These are phyloP conservation scores for Calophaca sinica DNA, from an alignment of 306 rosid genomes.

Conservation along the genomic window DNA sequence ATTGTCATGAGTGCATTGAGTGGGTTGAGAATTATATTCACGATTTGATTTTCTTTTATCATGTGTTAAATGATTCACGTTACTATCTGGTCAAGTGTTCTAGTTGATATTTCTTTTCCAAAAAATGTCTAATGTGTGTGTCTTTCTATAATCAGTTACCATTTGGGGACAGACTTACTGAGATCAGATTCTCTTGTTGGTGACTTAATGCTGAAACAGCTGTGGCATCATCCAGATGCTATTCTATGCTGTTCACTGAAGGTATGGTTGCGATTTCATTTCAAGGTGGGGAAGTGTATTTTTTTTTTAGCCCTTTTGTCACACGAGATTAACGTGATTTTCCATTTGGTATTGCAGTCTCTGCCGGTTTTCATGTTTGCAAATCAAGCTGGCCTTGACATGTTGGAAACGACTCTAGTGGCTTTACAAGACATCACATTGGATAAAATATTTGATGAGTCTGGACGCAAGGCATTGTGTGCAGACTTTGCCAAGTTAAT, in stretches of 20 bases:
- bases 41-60: background rate
- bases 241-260: conserved; percentile 88
- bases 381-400: conserved; percentile 96
- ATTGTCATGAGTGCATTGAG: background rate
- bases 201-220: conserved; percentile 70
- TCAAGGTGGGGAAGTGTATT: no score
- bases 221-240: conserved; percentile 95
- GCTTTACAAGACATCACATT: conserved; percentile 94
- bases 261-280: conserved; percentile 47
- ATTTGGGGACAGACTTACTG: conserved; percentile 73
- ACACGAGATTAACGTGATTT: background rate
- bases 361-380: conserved; percentile 88
- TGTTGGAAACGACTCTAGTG: conserved; percentile 93
- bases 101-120: background rate
- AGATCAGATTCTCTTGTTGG: conserved; percentile 68
- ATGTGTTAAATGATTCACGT: background rate
- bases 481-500: conserved; percentile 84
- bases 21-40: background rate
- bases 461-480: conserved; percentile 81
- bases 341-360: conserved; percentile 56
- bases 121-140: background rate
- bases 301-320: no score
- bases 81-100: background rate
- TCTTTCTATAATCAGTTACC: conserved; percentile 56
- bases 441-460: conserved; percentile 87